phyloP scores from a whole-genome alignment of 371 early-diverging fungal species.

The Ordospora colligata region DNA sequence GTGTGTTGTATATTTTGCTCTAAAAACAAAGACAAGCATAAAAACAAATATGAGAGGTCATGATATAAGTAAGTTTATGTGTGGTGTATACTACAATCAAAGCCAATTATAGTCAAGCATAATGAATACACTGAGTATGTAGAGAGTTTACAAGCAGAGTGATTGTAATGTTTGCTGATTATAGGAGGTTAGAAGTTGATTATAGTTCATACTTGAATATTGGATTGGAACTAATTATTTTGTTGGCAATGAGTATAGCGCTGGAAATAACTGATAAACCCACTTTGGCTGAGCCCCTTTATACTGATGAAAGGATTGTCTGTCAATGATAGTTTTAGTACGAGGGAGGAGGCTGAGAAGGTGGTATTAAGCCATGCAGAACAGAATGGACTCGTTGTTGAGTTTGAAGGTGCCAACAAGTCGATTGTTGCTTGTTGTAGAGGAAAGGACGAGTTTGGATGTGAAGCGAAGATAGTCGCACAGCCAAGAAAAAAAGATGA shows the following conservation, averaged over 20 bases:
- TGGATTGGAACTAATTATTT: background rate
- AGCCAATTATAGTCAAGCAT: no score
- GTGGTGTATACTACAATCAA: no score
- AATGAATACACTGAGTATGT: no score
- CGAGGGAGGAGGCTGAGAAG: conserved; percentile 56
- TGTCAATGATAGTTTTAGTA: conserved; percentile 53
- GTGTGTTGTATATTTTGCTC: conserved; percentile 58
- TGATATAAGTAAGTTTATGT: background rate
- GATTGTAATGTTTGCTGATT: no score
- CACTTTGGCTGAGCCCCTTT: conserved; percentile 12
- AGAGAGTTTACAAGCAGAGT: no score
- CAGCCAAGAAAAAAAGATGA: conserved; percentile 53
- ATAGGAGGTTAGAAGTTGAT: no score
- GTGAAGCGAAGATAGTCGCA: conserved; percentile 55
- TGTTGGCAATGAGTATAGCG: no score
- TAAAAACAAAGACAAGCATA: conserved; percentile 37
- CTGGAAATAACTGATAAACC: no score
- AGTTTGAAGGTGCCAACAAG: conserved; percentile 45
- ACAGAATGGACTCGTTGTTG: conserved; percentile 45
- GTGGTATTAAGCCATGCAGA: conserved; percentile 48
- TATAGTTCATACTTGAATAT: background rate
- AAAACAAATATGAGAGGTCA: conserved; percentile 53
- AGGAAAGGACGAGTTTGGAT: conserved; percentile 53
- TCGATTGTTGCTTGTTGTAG: conserved; percentile 54
- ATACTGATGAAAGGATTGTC: conserved; percentile 35